Evolutionary conservation across 1,284 basidiomycete genomes (phyloP).

Genomic region (Gastroboletus turbinatus): DNA sequence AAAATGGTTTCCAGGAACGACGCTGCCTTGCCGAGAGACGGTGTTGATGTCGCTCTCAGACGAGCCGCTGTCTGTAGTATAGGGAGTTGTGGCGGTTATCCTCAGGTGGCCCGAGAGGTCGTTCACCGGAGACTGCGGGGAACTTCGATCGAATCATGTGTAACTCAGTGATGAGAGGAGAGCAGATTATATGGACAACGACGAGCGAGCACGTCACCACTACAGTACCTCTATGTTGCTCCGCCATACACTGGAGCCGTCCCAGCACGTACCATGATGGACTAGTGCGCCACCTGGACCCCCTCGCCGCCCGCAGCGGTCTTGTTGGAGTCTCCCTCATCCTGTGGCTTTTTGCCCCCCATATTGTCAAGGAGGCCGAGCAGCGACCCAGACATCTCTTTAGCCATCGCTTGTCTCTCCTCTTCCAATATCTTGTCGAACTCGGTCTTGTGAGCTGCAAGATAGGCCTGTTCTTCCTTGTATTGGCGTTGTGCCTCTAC

Average conservation of each 20-base stretch:
- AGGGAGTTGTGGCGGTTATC: neutral
- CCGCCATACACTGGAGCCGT: neutral
- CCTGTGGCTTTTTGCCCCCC: conserved; percentile 42
- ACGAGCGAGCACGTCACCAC: neutral
- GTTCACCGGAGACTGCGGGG: neutral
- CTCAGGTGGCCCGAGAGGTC: neutral
- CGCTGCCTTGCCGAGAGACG: neutral
- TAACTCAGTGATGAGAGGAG: conserved; percentile 8
- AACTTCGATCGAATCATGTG: neutral
- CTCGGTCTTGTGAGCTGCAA: conserved; percentile 77
- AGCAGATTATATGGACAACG: conserved; percentile 10
- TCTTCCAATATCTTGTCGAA: conserved; percentile 80
- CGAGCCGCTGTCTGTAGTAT: neutral
- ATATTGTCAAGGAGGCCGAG: conserved; percentile 40
- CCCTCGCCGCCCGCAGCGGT: conserved; percentile 10
- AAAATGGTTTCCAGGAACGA: neutral
- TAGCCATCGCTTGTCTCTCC: conserved; percentile 77
- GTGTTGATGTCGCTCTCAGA: neutral
- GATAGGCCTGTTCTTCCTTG: conserved; percentile 86
- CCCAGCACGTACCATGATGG: no score
- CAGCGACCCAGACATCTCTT: conserved; percentile 52
- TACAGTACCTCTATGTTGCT: conserved; percentile 13
- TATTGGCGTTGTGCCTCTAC: conserved; percentile 84
- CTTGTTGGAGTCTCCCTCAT: neutral
- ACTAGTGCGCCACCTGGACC: conserved; percentile 10